Conservation (phyloP, 2,329 filamentous ascomycete species). For the Aspergillus intermedius region DNA sequence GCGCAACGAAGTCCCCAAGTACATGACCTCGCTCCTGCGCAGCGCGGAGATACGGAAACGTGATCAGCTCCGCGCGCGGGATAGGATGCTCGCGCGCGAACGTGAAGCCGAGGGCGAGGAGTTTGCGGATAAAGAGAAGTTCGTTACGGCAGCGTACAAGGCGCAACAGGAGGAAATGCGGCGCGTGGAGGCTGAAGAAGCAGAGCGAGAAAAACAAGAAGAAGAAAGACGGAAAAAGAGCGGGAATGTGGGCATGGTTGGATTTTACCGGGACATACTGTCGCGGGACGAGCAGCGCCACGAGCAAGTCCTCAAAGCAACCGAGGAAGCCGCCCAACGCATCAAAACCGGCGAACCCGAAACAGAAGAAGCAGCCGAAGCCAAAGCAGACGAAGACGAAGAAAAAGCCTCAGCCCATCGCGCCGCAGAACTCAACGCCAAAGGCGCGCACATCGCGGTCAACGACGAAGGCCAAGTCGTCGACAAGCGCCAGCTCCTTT, state of each 20-base stretch:
- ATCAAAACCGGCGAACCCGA: constrained; percentile 29
- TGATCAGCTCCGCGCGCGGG: constrained; percentile 55
- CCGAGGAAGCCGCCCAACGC: constrained; percentile 37
- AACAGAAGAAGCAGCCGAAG: constrained; percentile 14
- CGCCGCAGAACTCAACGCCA: constrained; percentile 49
- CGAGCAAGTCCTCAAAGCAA: constrained; percentile 51
- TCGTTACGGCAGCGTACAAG: constrained; percentile 61
- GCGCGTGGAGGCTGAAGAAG: constrained; percentile 54
- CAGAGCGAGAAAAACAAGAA: constrained; percentile 47
- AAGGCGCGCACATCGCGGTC: constrained; percentile 48
- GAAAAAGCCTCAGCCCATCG: constrained; percentile 47
- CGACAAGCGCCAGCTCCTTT: constrained; percentile 57
- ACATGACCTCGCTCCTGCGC: constrained; percentile 54
- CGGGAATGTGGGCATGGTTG: constrained; percentile 49
- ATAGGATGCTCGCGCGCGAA: constrained; percentile 55
- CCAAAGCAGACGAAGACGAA: constrained; percentile 23
- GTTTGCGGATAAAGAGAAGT: constrained; percentile 61
- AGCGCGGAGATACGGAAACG: constrained; percentile 58
- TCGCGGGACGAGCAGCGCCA: constrained; percentile 53
- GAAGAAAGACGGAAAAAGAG: constrained; percentile 43
- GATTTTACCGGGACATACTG: constrained; percentile 56
- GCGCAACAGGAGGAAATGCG: constrained; percentile 56
- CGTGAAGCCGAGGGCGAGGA: constrained; percentile 61
- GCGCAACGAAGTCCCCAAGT: constrained; percentile 43
- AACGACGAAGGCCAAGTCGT: constrained; percentile 61